A percentile compares a stretch with the other conserved stretches of the same genome.
phyloP scores from a whole-genome alignment of 2,329 filamentous ascomycete genomes.

The Endothia cerciana region DNA sequence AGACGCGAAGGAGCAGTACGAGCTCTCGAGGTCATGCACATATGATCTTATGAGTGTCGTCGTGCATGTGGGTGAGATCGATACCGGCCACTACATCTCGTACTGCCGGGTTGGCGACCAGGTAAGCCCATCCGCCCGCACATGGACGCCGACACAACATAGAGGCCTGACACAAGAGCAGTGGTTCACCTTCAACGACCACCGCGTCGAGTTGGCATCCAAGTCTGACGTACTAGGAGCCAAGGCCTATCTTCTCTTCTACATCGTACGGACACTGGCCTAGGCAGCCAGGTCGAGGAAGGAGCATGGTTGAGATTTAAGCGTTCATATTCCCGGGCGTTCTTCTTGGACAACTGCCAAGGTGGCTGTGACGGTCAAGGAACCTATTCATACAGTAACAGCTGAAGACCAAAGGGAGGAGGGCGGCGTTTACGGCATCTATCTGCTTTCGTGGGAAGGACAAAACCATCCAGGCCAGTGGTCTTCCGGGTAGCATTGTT shows the following conservation, averaged over 20 bases:
- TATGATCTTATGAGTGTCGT: slow-evolving; percentile 91
- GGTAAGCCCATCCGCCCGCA: slow-evolving; percentile 42
- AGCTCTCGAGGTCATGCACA: slow-evolving; percentile 67
- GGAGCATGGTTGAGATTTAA: slow-evolving; percentile 13
- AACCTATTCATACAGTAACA: neutral
- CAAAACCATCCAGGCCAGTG: slow-evolving; percentile 6
- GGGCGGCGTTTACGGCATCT: neutral
- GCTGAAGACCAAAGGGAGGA: neutral
- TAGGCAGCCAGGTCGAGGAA: slow-evolving; percentile 34
- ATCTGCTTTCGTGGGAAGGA: slow-evolving; percentile 8
- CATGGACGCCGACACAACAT: neutral
- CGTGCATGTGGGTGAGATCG: slow-evolving; percentile 90
- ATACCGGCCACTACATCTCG: slow-evolving; percentile 90
- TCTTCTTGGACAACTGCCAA: slow-evolving; percentile 11
- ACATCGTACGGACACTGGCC: slow-evolving; percentile 68
- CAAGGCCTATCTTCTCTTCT: slow-evolving; percentile 90
- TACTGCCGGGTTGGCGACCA: slow-evolving; percentile 82
- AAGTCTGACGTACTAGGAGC: slow-evolving; percentile 84
- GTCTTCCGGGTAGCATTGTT: slow-evolving; percentile 15
- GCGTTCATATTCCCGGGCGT: slow-evolving; percentile 13
- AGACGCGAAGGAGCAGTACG: slow-evolving; percentile 54
- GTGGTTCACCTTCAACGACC: slow-evolving; percentile 97
- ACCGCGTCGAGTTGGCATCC: slow-evolving; percentile 82
- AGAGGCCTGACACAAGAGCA: slow-evolving; percentile 41
- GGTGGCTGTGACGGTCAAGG: neutral